Evolutionary conservation across 202 grass and related monocot genomes (phyloP), one percentile per base, ranked within the genome.

Genomic region (Saccharum hybrid): DNA sequence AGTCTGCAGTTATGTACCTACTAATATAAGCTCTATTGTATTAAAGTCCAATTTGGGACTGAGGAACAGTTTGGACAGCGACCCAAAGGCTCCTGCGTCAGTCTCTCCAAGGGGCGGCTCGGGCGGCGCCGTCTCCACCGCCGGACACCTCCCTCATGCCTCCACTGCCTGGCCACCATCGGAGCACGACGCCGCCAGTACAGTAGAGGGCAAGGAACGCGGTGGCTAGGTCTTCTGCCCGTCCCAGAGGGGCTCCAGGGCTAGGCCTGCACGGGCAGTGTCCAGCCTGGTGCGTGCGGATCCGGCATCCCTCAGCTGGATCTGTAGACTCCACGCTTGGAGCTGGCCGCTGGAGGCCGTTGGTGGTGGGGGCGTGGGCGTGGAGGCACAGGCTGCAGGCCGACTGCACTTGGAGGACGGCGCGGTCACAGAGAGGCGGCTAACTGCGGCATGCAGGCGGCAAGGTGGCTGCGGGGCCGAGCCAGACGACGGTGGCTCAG

Each of bases 21-120:
- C 34, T 26, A 8, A 67, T 37, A 85, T 71, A 75, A 73, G 2
- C 39, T 73, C 6, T 66, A 45, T 19, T 74, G 39, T 72, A 72
- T 70, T 68, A 54, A 81, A 34, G 72, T 62, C 49, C 43, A 22
- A 19, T 59, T 59, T 59, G 56, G 56, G 8, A 59, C 8, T 59
- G 56, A 59, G 54, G 54, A 3, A 59, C 8, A 59, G 56, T 59
- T 22, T 59, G n/a, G 56, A 59, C 56, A 59, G 19, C 19, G 19
- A 57, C 18, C 16, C 54, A 57, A 16, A 21, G 54, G 19, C 8
- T 19, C 54, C 54, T 8, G 0, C 0, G 2, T 57, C 8, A 2
- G 7, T 57, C 54, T 57, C 54, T 57, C 19, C 19, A 10, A 10
- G 51, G 51, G 7, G n/a, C 8, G 18, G 18, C 14, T 10, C 19